Evolutionary conservation across 176 grass and related monocot genomes (phyloP), one percentile per base, ranked within the genome.

Genomic region (Elymus sibiricus): DNA sequence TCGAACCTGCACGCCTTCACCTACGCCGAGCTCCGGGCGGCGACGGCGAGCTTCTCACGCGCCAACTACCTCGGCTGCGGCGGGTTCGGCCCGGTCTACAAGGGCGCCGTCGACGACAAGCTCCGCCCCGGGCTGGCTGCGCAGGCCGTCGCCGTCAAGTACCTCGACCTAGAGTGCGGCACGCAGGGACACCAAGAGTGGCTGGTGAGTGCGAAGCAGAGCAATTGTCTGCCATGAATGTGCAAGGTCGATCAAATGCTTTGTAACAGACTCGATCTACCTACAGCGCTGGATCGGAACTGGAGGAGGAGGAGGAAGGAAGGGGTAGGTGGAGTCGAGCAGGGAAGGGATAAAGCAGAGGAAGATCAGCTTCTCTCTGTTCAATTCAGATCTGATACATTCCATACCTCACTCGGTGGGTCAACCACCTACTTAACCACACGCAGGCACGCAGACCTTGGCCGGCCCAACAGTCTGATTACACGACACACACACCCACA

Each of bases 1-100:
- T 95, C 95, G 17, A 90, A 94, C 83, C 93, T 98, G 84, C 82
- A 93, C 76, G 91, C 87, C 55, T 98, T 98, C 91, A 95, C 93
- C 0, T 85, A 87, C 73, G 70, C 89, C 7, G 93, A 98, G 87
- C 93, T 98, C 62, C 89, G 87, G 5, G 66, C 60, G 9, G 87
- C 86, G 8, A 95, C 95, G 34, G 69, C 19, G 7, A 87, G 44
- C 76, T 98, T 95, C 87, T 90, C 89, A 3, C 82, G 63, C 15
- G 88, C 87, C 42, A 98, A 98, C 77, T 95, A 92, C 81, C 89
- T 98, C 73, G 95, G 95, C 2, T 93, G 89, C 13, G 95, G 95
- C 42, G 95, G 95, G 0, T 98, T 98, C 35, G 93, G 95, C 27
- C 93, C 95, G 0, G 95, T 98, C 13, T 98, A 92, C 86, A 89